Base-by-base conservation (phyloP, 345 rosid genomes). In the Noccaea caerulescens region DNA sequence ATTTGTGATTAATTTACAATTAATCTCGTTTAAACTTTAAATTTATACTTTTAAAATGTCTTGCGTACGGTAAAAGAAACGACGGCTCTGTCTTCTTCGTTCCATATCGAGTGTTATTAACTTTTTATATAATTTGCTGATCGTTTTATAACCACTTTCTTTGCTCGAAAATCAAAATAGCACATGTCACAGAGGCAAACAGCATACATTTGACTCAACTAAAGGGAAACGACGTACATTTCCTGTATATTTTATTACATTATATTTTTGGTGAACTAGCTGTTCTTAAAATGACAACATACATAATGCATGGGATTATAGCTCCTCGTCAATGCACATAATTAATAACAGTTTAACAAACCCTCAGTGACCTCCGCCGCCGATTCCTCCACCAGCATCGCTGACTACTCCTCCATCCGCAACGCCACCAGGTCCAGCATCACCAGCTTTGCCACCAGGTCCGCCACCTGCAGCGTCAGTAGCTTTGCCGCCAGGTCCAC, bases 311-410 rank as follows among this genome's bases (percentile, higher is more conserved):
- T 66, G 44, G 66, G 56, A 3, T 14, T 49, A 30, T 47, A 57
- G 66, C 59, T 39, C 72, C 66, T 64, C 11, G 51, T 36, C 53
- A 37, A 6, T 41, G 55, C 45, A 33, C 67, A 59, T 59, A 42
- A 4, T 6, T 33, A 1, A 4, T 8, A 16, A 55, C 34, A 33
- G 36, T 60, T 50, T 11, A 13, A 2, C 67, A 66, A 43, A 36
- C 34, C 57, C 34, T 74, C 47, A 74, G 33, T 58, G 61, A 59
- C 72, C 71, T 72, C 70, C 72, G 10, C 37, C 45, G 34, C 69
- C 68, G 20, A 44, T 61, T 20, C 53, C 47, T 43, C n/a, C 55
- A 25, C 55, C 55, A 7, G 16, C 33, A 23, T 16, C 46, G 0
- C 63, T 7, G 63, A 18, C 65, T 5, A 11, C 7, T 18, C 50